These are phyloP conservation scores for Penicillium sp. DNA, from an alignment of 2,329 filamentous ascomycete species.

Conservation along the genomic window DNA sequence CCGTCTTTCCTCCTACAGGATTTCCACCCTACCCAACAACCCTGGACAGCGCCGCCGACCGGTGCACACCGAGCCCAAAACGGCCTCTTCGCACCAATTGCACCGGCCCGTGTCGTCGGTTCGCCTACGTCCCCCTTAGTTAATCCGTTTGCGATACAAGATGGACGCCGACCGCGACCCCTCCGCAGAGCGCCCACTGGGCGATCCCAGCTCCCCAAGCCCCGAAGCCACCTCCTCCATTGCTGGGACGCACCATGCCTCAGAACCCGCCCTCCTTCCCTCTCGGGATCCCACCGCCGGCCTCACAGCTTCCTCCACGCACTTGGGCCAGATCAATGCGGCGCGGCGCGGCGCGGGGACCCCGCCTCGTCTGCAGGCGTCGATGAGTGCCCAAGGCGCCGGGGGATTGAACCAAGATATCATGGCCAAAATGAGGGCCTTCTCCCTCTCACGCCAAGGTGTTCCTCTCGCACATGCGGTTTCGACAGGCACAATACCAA, in stretches of 20 bases:
- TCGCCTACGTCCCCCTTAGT: conserved; percentile 17
- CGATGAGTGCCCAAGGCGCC: conserved; percentile 45
- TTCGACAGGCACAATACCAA: conserved; percentile 43
- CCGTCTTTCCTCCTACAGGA: not conserved
- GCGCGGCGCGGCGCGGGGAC: conserved; percentile 55
- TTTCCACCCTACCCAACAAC: not conserved
- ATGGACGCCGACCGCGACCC: conserved; percentile 25
- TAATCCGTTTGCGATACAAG: conserved; percentile 3
- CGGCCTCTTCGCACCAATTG: conserved; percentile 24
- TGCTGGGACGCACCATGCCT: conserved; percentile 23
- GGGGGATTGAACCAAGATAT: conserved; percentile 65
- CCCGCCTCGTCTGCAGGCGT: conserved; percentile 34
- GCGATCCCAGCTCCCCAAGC: conserved; percentile 49
- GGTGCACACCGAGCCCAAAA: conserved; percentile 19
- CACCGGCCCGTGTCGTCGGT: conserved; percentile 29
- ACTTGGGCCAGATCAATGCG: conserved; percentile 74
- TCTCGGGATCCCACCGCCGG: conserved; percentile 29
- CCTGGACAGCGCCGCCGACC: conserved; percentile 18
- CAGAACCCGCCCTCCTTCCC: conserved; percentile 34
- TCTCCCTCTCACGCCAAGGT: conserved; percentile 67
- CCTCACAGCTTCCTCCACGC: conserved; percentile 84
- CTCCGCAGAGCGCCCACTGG: conserved; percentile 12
- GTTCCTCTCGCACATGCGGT: conserved; percentile 48
- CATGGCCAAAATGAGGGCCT: conserved; percentile 70
- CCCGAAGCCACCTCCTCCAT: conserved; percentile 50